Evolutionary conservation across 306 rosid genomes (phyloP), one percentile per base, ranked within the genome.

Genomic region (Acacia confusa): DNA sequence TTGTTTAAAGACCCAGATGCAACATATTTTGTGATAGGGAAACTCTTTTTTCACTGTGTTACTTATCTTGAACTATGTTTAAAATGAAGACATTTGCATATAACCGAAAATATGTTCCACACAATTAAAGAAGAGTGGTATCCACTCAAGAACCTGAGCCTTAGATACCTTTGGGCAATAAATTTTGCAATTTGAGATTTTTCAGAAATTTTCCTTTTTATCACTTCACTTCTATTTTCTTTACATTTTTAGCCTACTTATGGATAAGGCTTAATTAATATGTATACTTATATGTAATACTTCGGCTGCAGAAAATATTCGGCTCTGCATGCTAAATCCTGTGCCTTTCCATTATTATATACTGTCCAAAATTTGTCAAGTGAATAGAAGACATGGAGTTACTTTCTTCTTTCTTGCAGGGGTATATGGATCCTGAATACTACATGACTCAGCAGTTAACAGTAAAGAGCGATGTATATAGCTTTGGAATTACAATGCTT

Each of bases 401-500:
- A 70, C 78, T 19, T 57, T 67, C 67, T 53, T 63, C 63, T 47
- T 74, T 83, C 61, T 61, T 87, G 71, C 28, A 92, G 97, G 98
- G 98, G 17, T 90, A 94, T 84, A 53, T 94, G 86, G 90, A 87
- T 77, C 90, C 90, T 4, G 90, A 87, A 45, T 87, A 87, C 68
- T 87, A 87, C 38, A 84, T 87, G 90, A 87, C 90, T 63, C 90
- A 87, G 15, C 90, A 84, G 48, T 66, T 87, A 77, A 81, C 92
- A 0, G 95, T 92, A 75, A 94, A 92, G 86, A 94, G 94, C 61
- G 97, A 94, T 77, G 97, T 94, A 1, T 90, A 92, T 57, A 88
- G 97, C 48, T 94, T 87, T 57, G 95, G 97, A 38, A 93, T 94
- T 20, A 72, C 92, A 70, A 83, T 90, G 95, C 60, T 94, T 61